These are phyloP conservation scores for Hydnomerulius pinastri DNA, from an alignment of 768 basidiomycete genomes.

Conservation along the genomic window DNA sequence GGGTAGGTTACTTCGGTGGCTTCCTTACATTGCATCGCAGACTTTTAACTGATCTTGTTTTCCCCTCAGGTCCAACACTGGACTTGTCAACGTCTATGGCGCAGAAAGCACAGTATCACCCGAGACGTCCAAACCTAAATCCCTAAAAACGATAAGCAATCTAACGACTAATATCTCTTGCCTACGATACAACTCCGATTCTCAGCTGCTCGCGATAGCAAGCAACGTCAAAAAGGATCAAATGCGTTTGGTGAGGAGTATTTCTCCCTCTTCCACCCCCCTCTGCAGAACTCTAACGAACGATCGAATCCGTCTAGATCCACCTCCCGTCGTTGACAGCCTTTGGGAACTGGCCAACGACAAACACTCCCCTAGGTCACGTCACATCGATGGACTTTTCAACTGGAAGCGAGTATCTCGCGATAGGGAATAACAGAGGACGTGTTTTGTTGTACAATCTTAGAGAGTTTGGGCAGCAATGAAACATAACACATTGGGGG, in stretches of 20 bases:
- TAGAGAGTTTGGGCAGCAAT: constrained; percentile 58
- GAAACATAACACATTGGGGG: constrained; percentile 13
- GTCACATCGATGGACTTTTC: constrained; percentile 89
- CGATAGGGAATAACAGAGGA: constrained; percentile 86
- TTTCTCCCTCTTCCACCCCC: neutral
- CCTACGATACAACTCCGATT: constrained; percentile 83
- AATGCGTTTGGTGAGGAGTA: constrained; percentile 82
- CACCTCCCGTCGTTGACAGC: constrained; percentile 86
- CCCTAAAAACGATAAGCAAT: constrained; percentile 81
- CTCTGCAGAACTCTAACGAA: neutral
- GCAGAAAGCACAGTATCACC: constrained; percentile 36
- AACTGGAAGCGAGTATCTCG: constrained; percentile 81
- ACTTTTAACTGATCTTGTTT: neutral
- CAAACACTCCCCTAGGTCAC: constrained; percentile 85
- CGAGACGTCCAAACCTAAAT: constrained; percentile 56
- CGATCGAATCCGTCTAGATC: constrained; percentile 56
- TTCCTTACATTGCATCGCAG: neutral
- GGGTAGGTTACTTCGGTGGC: constrained; percentile 53
- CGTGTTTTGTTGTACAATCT: constrained; percentile 86
- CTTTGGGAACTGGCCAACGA: constrained; percentile 97
- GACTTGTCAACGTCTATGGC: constrained; percentile 90
- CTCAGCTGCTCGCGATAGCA: constrained; percentile 86
- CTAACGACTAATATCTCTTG: constrained; percentile 85
- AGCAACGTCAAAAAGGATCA: constrained; percentile 89
- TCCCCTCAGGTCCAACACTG: constrained; percentile 77